Percentiles rank a stretch among this genome's conserved stretches.
These are phyloP conservation scores for Botrytis porri DNA, from an alignment of 2,329 filamentous ascomycete genomes.

Conservation along the genomic window DNA sequence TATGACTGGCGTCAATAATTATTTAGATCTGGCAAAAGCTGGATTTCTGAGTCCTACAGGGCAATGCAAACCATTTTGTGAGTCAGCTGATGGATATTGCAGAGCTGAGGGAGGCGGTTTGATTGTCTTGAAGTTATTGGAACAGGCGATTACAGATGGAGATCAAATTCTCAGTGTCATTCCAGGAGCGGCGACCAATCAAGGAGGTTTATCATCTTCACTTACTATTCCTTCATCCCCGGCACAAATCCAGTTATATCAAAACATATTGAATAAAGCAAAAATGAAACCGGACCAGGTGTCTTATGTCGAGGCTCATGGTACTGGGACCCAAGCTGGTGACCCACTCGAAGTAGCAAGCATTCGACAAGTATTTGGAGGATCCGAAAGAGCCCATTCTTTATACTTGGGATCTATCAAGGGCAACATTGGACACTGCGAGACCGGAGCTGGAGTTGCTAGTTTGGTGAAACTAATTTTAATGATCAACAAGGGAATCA, in stretches of 20 bases:
- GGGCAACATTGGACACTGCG: constrained; percentile 38
- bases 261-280: background rate
- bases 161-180: constrained; percentile 57
- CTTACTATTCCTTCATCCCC: constrained; percentile 51
- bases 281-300: background rate
- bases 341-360: constrained; percentile 27
- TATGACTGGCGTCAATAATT: constrained; percentile 9
- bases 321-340: constrained; percentile 27
- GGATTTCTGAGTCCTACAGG: constrained; percentile 17
- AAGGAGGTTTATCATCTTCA: constrained; percentile 58
- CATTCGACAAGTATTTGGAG: constrained; percentile 18
- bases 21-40: constrained; percentile 9
- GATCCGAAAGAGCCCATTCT: background rate
- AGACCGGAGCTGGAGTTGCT: constrained; percentile 39
- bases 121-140: constrained; percentile 46
- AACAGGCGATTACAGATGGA: constrained; percentile 35
- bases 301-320: constrained; percentile 25
- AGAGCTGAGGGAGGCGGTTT: constrained; percentile 49
- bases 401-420: constrained; percentile 37
- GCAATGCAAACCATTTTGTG: constrained; percentile 41
- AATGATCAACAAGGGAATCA: constrained; percentile 42
- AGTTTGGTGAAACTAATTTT: constrained; percentile 41
- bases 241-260: constrained; percentile 39
- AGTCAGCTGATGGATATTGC: constrained; percentile 53
- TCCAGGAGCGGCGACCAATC: constrained; percentile 50